Conservation (phyloP, 176 grass and related monocot genomes). For the Cenchrus fungigraminus region DNA sequence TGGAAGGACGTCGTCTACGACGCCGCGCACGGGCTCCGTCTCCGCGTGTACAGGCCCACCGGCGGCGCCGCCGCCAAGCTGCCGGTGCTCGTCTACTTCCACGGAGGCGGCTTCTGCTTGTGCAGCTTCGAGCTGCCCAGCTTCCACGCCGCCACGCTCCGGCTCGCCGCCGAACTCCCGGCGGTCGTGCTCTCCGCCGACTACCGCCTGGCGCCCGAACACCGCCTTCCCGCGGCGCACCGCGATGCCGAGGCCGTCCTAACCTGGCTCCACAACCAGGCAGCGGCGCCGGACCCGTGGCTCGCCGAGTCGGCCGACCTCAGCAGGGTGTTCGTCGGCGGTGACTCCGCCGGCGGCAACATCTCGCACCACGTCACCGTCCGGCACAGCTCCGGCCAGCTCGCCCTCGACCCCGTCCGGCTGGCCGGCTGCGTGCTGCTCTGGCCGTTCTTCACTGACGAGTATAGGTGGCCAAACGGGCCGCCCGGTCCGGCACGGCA, state of each 20-base stretch:
- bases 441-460: conserved; percentile 45
- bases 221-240: conserved; percentile 62
- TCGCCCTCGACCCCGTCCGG: not conserved
- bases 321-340: conserved; percentile 35
- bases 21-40: conserved; percentile 18
- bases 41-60: conserved; percentile 50
- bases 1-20: conserved; percentile 66
- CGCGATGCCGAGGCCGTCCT: not conserved
- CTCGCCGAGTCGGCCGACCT: conserved; percentile 44
- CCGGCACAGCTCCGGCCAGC: not conserved
- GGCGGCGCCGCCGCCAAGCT: conserved; percentile 15
- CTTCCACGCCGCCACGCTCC: conserved; percentile 44
- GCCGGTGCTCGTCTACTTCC: conserved; percentile 56
- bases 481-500: too few species aligned
- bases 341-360: conserved; percentile 55
- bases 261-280: conserved; percentile 4
- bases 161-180: conserved; percentile 55
- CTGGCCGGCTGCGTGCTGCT: conserved; percentile 41
- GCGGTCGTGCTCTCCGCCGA: conserved; percentile 60
- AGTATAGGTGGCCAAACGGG: too few species aligned
- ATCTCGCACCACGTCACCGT: conserved; percentile 53
- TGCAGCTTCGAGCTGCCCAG: conserved; percentile 24
- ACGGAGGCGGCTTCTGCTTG: conserved; percentile 66
- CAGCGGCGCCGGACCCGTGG: conserved; percentile 12
- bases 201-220: conserved; percentile 72